Evolutionary conservation across 371 early-diverging fungal genomes (phyloP), one percentile per base, ranked within the genome.

Genomic region (Dinochytrium kinnereticum): DNA sequence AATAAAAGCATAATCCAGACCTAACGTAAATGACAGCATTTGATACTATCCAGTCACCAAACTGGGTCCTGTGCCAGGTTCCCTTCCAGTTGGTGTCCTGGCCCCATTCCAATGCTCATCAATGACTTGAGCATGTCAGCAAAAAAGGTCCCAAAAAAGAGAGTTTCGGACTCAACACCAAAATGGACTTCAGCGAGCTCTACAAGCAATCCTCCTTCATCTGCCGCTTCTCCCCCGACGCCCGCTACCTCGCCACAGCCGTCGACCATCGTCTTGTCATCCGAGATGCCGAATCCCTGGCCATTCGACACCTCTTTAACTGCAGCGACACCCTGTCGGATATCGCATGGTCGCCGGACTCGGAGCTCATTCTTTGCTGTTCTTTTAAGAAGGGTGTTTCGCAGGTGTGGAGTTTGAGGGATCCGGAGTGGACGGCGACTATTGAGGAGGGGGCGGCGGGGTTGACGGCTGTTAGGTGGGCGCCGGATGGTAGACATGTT

Each of bases 221-320:
- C 69, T 87, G 78, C 34, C 59, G 69, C 65, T 88, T 89, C 71
- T 93, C 94, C 31, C 94, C 95, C 0, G 77, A 89, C 74, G 87
- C 87, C 1, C 73, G 78, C 33, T 89, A 87, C 71, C 69, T 95
- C 1, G 95, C 94, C 2, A 91, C 89, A 31, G 88, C 82, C 13
- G 88, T 90, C 7, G 88, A 90, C 38, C 84, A 89, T 72, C 85
- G 92, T 24, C 84, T 95, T 19, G 90, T 93, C 2, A 84, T 95
- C 67, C 88, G 96, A 15, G 86, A 91, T 66, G 82, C 90, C 10
- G 82, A 85, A 37, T 82, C 90, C 2, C 82, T 92, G 19, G 83
- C 91, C 74, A 89, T 91, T 51, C 73, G 83, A 5, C 79, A 80
- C 69, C 74, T 90, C 28, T 90, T 85, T 73, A 80, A 84, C 24